Base-by-base conservation (phyloP, 192 early-diverging fungal species). In the Coemansia nantahalensis region DNA sequence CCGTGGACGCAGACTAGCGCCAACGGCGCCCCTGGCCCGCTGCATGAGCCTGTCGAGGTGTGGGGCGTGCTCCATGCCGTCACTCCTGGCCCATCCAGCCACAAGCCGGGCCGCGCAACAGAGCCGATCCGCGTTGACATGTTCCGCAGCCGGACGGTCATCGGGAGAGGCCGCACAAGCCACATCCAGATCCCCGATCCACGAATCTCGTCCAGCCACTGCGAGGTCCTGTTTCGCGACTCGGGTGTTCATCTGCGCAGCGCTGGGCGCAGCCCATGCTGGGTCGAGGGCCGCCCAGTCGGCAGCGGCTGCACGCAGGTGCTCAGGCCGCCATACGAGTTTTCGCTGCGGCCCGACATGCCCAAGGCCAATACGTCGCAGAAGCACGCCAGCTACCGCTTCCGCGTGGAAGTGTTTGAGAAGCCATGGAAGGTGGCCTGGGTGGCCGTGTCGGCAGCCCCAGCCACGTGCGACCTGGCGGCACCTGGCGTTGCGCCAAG, bases 341-440 rank as follows among this genome's bases (percentile, higher is more conserved):
- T 75, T 31, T 34, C 52, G 8, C 48, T 75, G 7, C 56, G 47
- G 16, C 3, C 53, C 2, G 30, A 5, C 13, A 13, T 8, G 7
- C 14, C 15, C 26, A 24, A 45, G 44, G 1, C 44, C n/a, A 13
- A 30, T 4, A n/a, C 14, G 3, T 3, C 36, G 15, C 19, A 7
- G 10, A 40, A 21, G 31, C 48, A 34, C 11, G 15, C 33, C 48
- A 32, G 39, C 31, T 64, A 68, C 26, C 39, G 16, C 5, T 64
- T 75, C 36, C 30, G 46, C 4, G 32, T 75, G 9, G 38, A 42
- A 9, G 37, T 67, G n/a, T 48, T 51, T 6, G 37, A 55, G 19
- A 67, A 52, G 48, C 71, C 71, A 17, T 68, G 71, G 71, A 59
- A 52, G 44, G 56, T 63, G 50, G 45, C 54, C 17, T 75, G 71